phyloP scores from a whole-genome alignment of 2,329 filamentous ascomycete species.

The Fusarium sp. region DNA sequence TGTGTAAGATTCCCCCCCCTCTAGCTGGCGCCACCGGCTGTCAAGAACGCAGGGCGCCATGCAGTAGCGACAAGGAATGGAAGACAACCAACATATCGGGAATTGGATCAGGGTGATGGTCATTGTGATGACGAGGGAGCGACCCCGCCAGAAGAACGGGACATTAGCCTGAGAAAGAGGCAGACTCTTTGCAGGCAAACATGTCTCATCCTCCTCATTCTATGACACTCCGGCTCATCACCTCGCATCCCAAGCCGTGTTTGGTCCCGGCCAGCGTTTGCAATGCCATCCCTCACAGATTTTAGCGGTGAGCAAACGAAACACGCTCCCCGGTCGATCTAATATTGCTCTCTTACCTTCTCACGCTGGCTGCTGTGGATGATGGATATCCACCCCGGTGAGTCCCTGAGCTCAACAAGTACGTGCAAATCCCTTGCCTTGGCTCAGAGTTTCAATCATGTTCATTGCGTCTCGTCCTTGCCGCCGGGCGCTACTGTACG shows the following conservation, averaged over 20 bases:
- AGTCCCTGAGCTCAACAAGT: conserved; percentile 13
- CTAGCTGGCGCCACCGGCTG: conserved; percentile 1
- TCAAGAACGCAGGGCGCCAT: not conserved
- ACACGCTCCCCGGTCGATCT: not conserved
- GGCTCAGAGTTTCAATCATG: not conserved
- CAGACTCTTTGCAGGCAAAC: not conserved
- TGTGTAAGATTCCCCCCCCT: not conserved
- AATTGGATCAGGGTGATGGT: not conserved
- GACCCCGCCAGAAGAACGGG: not conserved
- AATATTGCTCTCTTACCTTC: conserved; percentile 9
- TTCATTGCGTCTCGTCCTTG: conserved; percentile 16
- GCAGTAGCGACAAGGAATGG: not conserved
- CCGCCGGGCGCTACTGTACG: conserved; percentile 39
- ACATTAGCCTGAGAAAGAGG: not conserved
- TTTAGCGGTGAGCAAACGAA: conserved; percentile 33
- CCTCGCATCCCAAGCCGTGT: conserved; percentile 1
- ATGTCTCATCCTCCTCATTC: not conserved
- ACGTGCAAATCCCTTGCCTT: not conserved
- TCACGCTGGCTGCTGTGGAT: not conserved
- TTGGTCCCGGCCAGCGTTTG: conserved; percentile 2
- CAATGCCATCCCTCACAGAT: not conserved
- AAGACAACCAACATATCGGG: not conserved
- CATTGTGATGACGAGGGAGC: not conserved
- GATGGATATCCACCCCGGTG: not conserved
- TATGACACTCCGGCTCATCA: conserved; percentile 5